These are phyloP conservation scores for Salicornia ramosissima DNA, from an alignment of 148 eudicot species.

Conservation along the genomic window DNA sequence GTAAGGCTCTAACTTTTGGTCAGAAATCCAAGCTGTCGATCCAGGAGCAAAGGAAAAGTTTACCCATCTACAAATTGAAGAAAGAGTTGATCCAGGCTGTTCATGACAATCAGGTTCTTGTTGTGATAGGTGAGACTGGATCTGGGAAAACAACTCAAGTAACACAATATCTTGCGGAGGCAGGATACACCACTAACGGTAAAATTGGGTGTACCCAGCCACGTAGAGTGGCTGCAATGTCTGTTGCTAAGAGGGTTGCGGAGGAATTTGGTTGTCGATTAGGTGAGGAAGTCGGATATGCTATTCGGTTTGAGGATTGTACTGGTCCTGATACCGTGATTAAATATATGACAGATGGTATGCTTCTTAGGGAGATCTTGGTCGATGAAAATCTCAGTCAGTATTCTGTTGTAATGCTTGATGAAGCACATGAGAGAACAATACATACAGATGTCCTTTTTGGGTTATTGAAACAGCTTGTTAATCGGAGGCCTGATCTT, in stretches of 20 bases:
- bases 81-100: conserved; percentile 80
- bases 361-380: conserved; percentile 83
- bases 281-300: conserved; percentile 97
- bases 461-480: conserved; percentile 67
- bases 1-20: conserved; percentile 83
- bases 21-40: conserved; percentile 85
- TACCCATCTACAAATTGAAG: conserved; percentile 82
- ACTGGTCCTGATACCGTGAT: conserved; percentile 93
- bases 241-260: conserved; percentile 96
- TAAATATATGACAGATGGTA: conserved; percentile 97
- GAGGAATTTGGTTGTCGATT: conserved; percentile 96
- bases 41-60: conserved; percentile 90
- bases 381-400: conserved; percentile 70
- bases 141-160: conserved; percentile 96
- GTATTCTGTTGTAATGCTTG: conserved; percentile 90
- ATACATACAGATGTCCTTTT: conserved; percentile 90
- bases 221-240: conserved; percentile 96
- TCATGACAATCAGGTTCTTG: conserved; percentile 83
- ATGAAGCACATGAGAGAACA: conserved; percentile 98
- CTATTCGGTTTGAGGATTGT: conserved; percentile 92
- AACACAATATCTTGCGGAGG: conserved; percentile 93
- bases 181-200: conserved; percentile 85
- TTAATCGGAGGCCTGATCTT: conserved; percentile 72
- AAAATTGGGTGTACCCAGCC: conserved; percentile 98
- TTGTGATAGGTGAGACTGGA: conserved; percentile 94